These are phyloP conservation scores for Phialocephala sp. DNA, from an alignment of 2,329 filamentous ascomycete species.

Conservation along the genomic window DNA sequence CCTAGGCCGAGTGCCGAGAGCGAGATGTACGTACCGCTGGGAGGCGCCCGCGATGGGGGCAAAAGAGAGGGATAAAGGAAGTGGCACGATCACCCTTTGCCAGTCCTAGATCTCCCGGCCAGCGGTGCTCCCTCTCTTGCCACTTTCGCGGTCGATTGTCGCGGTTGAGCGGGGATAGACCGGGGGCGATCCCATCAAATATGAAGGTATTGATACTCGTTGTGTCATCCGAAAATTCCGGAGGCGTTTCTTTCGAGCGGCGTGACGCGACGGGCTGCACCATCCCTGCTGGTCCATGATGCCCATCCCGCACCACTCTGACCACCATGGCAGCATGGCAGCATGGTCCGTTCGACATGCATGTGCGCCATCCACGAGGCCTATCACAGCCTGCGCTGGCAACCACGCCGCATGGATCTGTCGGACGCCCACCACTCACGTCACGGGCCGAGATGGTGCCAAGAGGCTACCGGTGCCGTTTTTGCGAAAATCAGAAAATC, in stretches of 20 bases:
- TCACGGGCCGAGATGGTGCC: not conserved
- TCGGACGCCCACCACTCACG: not conserved
- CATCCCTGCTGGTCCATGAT: no score
- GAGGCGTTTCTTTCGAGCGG: conserved; percentile 1
- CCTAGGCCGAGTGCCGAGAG: not conserved
- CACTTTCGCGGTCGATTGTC: not conserved
- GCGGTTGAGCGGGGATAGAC: not conserved
- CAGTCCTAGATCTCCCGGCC: not conserved
- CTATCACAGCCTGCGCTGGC: not conserved
- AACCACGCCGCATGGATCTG: not conserved
- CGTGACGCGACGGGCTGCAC: conserved; percentile 3
- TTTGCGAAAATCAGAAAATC: not conserved
- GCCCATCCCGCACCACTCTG: not conserved
- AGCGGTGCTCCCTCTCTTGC: not conserved
- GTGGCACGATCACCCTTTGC: not conserved
- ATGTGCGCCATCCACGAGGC: not conserved
- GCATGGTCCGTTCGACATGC: no score
- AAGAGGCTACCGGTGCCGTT: conserved; percentile 6
- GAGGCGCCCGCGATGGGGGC: not conserved
- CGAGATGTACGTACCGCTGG: not conserved
- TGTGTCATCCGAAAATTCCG: conserved; percentile 1
- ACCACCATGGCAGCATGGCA: no score
- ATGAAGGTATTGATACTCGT: conserved; percentile 4
- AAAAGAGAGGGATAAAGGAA: conserved; percentile 4
- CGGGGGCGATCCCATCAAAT: not conserved